Base-by-base conservation (phyloP, 2,329 filamentous ascomycete genomes). In the Anthostomella pinea region DNA sequence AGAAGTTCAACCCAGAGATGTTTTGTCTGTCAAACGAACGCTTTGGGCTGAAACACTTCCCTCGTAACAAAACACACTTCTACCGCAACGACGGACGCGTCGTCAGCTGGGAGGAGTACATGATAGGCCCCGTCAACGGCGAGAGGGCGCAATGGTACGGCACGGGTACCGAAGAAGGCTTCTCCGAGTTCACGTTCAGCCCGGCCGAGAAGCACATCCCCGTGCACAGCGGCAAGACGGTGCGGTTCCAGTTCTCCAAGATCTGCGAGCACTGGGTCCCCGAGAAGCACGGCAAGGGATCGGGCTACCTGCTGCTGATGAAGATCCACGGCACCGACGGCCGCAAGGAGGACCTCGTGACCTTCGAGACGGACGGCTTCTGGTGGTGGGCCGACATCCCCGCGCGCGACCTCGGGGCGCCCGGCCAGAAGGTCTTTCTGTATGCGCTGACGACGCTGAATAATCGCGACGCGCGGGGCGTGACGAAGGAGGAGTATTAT, bases 1-100 rank as follows among this genome's bases (percentile, higher is more conserved):
- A 83, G 50, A 58, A 68, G 3, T 95, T 96, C 60, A 73, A 69
- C 1, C 78, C 88, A 0, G 62, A 70, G 6, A 64, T 76, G 46
- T 85, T 85, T 51, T 75, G 66, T 3, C 62, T 67, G 41, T 62
- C 64, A 33, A 96, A 96, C 57, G 83, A 91, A 35, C 76, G 85
- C 19, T 95, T 98, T 55, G 88, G 88, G 0, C 64, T 79, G 13
- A 77, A 74, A 14, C 93, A 98, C 58, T 97, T 85, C 62, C 91
- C 93, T 0, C 58, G 66, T 3, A 75, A 95, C 42, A 62, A 69
- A 11, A 62, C 64, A 4, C 70, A 87, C 41, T 90, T 94, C 57
- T 91, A 84, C 67, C 81, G 87, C 24, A 70, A 71, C 10, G 87
- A 95, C 52, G 84, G 87, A 1, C 69, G 81, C 3, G 61, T 69